These are phyloP conservation scores for Tolypocladium cylindrosporum DNA, from an alignment of 2,329 filamentous ascomycete species.

Conservation along the genomic window DNA sequence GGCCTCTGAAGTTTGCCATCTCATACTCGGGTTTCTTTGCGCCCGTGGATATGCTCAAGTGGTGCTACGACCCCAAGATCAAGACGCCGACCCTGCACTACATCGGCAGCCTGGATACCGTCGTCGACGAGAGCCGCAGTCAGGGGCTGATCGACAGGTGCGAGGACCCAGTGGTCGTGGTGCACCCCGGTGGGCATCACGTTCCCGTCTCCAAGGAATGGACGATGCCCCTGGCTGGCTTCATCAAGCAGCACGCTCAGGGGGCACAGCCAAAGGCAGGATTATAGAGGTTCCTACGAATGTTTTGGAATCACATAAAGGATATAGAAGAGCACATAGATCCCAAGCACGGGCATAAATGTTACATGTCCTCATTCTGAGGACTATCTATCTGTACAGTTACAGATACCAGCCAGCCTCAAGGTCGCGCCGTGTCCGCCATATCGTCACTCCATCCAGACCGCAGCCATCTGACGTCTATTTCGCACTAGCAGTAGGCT, in stretches of 20 bases:
- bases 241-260: conserved; percentile 41
- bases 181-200: conserved; percentile 86
- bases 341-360: conserved; percentile 12
- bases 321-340: conserved; percentile 8
- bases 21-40: conserved; percentile 71
- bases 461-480: conserved; percentile 15
- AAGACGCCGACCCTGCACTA: conserved; percentile 72
- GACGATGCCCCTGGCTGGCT: conserved; percentile 64
- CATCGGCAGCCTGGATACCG: conserved; percentile 73
- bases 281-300: conserved; percentile 7
- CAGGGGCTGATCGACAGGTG: conserved; percentile 57
- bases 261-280: conserved; percentile 15
- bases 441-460: background rate
- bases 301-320: conserved; percentile 4
- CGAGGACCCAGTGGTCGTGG: conserved; percentile 40
- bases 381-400: conserved; percentile 24
- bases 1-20: conserved; percentile 57
- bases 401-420: conserved; percentile 11
- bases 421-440: background rate
- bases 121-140: conserved; percentile 72
- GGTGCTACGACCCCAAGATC: conserved; percentile 62
- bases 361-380: conserved; percentile 19
- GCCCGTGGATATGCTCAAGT: conserved; percentile 48
- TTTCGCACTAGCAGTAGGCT: conserved; percentile 48
- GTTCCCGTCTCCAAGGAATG: conserved; percentile 77